These are phyloP conservation scores for Backusella tarrabulga DNA, from an alignment of 192 early-diverging fungal genomes.

Conservation along the genomic window DNA sequence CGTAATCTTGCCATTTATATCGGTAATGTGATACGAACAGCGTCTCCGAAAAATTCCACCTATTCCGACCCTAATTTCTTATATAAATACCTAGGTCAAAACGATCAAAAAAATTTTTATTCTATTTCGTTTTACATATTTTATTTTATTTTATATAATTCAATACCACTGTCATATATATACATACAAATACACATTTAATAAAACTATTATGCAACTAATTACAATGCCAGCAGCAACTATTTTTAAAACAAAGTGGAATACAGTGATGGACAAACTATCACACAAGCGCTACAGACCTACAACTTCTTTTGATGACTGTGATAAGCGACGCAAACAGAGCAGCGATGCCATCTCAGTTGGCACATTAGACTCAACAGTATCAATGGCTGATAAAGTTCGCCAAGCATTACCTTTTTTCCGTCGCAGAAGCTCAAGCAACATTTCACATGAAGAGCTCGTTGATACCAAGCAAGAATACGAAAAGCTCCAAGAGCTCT, in stretches of 20 bases:
- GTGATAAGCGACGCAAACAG: neutral
- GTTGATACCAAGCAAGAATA: neutral
- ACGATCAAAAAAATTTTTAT: neutral
- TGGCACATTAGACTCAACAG: neutral
- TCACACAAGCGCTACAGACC: neutral
- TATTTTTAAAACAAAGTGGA: constrained; percentile 13
- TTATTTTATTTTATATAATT: neutral
- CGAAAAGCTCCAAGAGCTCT: constrained; percentile 8
- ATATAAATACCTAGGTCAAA: neutral
- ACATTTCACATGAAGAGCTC: neutral
- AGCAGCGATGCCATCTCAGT: constrained; percentile 15
- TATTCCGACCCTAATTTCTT: neutral
- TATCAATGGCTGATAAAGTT: constrained; percentile 14
- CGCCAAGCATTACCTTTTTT: constrained; percentile 12
- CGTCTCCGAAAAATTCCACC: constrained; percentile 7
- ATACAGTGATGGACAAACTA: constrained; percentile 2
- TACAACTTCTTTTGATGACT: neutral
- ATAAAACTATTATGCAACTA: neutral
- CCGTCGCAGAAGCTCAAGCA: constrained; percentile 8
- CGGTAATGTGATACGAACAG: neutral
- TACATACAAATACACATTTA: neutral
- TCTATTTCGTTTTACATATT: neutral
- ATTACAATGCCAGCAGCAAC: constrained; percentile 9
- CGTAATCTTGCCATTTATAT: constrained; percentile 1
- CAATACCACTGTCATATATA: neutral